Evolutionary conservation across 345 rosid species (phyloP), one percentile per base, ranked within the genome.

Genomic region (Brassica carinata): DNA sequence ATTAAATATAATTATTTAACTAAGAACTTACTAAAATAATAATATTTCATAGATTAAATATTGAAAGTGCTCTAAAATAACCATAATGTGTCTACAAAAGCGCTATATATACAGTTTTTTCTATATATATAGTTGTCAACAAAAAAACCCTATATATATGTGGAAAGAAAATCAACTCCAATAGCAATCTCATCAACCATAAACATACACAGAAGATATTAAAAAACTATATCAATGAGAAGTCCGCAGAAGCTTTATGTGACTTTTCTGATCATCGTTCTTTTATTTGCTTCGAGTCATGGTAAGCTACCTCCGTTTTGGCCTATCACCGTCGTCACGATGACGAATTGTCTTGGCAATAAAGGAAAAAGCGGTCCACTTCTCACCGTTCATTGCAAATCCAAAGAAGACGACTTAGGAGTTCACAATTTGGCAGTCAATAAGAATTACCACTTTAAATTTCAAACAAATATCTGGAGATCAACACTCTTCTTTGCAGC

Each of bases 311-410:
- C 19, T 31, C 43, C 19, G 23, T 64, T 64, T 30, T 64, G 81
- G 81, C 72, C 33, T 2, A 5, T 2, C 2, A 79, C 77, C 2
- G 1, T 11, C 5, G 45, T 72, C 34, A 72, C 7, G 15, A 66
- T 79, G 4, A 79, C 67, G 19, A 72, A 79, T 10, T 2, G 0
- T 38, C 4, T 79, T 27, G 61, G 62, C 13, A 4, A 51, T 5
- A 51, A 51, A 51, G 57, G 18, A 13, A 51, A 51, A 14, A 51
- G 17, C 18, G 63, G 78, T 64, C 51, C 78, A 53, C 15, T 17
- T 59, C 74, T 58, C 33, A 74, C 55, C 2, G 3, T 75, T 26
- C 83, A 80, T 14, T 80, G 83, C 34, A 53, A 69, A 61, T 61
- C 75, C 5, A 74, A 62, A 15, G 5, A 75, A 1, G 33, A 75